Percentiles rank a stretch among this genome's conserved stretches.
Evolutionary conservation across 305 asterid genomes (phyloP).

Genomic region (Salvia sclarea): DNA sequence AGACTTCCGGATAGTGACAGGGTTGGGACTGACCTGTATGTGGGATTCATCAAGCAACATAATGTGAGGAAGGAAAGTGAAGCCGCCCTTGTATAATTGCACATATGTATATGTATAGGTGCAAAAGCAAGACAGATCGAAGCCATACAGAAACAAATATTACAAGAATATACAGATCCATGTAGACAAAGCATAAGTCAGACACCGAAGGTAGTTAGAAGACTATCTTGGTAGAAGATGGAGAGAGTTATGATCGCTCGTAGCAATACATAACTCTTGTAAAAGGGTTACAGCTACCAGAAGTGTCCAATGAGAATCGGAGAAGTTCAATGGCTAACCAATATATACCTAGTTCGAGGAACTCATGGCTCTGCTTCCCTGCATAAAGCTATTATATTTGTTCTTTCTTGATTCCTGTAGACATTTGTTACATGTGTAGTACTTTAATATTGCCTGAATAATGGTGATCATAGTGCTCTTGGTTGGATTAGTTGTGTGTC

Average conservation of each 20-base stretch:
- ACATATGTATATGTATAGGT: slow-evolving; percentile 6
- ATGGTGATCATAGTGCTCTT: neutral
- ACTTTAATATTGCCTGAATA: slow-evolving; percentile 10
- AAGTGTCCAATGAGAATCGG: slow-evolving; percentile 20
- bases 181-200: slow-evolving; percentile 28
- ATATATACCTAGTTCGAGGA: slow-evolving; percentile 21
- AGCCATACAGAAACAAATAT: slow-evolving; percentile 19
- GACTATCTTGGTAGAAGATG: slow-evolving; percentile 21
- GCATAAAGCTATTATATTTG: slow-evolving; percentile 19
- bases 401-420: slow-evolving; percentile 8
- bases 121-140: slow-evolving; percentile 1
- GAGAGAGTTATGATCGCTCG: slow-evolving; percentile 1
- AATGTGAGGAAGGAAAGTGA: slow-evolving; percentile 40
- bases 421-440: slow-evolving; percentile 3
- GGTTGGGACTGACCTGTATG: slow-evolving; percentile 62
- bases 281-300: slow-evolving; percentile 22
- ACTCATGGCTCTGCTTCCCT: slow-evolving; percentile 25
- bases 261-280: slow-evolving; percentile 14
- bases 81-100: slow-evolving; percentile 53
- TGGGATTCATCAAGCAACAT: slow-evolving; percentile 60
- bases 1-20: slow-evolving; percentile 60
- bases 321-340: slow-evolving; percentile 3
- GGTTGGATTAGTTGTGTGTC: slow-evolving; percentile 9
- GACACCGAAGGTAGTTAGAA: slow-evolving; percentile 17
- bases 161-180: slow-evolving; percentile 12